Evolutionary conservation across 2,329 filamentous ascomycete genomes (phyloP).

Genomic region (Ascochyta viciae-villosae): DNA sequence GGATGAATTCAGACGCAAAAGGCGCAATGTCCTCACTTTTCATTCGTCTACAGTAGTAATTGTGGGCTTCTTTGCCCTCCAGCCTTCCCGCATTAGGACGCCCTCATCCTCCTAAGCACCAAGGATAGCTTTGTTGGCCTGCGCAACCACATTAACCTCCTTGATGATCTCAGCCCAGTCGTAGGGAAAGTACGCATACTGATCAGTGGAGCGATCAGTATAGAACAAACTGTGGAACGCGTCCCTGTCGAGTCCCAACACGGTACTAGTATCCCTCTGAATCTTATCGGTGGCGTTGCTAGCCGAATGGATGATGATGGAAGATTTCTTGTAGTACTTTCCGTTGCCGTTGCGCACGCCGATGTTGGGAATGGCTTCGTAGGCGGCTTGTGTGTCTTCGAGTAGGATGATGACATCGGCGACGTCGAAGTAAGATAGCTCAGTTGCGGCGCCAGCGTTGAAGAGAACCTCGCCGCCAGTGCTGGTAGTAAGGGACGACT

Average conservation of each 20-base stretch:
- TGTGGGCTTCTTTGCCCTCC: no score
- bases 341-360: slow-evolving; percentile 15
- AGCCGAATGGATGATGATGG: slow-evolving; percentile 13
- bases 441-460: slow-evolving; percentile 9
- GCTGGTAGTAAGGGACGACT: slow-evolving; percentile 5
- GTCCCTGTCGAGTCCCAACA: slow-evolving; percentile 7
- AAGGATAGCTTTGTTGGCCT: slow-evolving; percentile 16
- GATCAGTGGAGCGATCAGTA: slow-evolving; percentile 10
- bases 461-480: slow-evolving; percentile 16
- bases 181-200: slow-evolving; percentile 15
- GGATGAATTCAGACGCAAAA: no score
- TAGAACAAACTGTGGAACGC: slow-evolving; percentile 18
- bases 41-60: no score
- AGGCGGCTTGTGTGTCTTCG: not conserved
- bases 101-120: not conserved
- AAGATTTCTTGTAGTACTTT: slow-evolving; percentile 11
- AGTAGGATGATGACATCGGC: slow-evolving; percentile 13
- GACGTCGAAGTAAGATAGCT: slow-evolving; percentile 13
- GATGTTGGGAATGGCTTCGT: slow-evolving; percentile 14
- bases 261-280: slow-evolving; percentile 12
- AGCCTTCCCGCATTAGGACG: no score
- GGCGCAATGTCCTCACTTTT: no score
- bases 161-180: slow-evolving; percentile 17
- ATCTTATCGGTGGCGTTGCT: slow-evolving; percentile 11
- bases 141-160: slow-evolving; percentile 16